Base-by-base conservation (phyloP, 208 protist genomes). In the Naegleria lovaniensis region DNA sequence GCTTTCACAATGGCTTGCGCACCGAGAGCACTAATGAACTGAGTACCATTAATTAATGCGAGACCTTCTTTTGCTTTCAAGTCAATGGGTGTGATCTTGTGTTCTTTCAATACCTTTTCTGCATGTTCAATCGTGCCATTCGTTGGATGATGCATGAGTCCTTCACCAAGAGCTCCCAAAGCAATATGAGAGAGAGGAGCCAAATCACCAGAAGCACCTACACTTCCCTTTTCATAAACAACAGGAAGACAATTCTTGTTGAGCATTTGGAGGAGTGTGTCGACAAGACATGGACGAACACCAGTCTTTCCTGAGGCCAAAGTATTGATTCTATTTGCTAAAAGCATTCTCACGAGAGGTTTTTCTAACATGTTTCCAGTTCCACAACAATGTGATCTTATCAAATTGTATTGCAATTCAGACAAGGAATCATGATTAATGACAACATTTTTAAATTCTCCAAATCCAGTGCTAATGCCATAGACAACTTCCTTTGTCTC, bases 41-140 rank as follows among this genome's bases (percentile, higher is more conserved):
- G 96, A 38, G 96, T 98, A 29, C 96, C 96, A 93, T 98, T 98
- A 48, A 98, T 97, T 15, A 98, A 86, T 38, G 96, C 95, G 29
- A 98, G 92, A 48, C 96, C 96, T 85, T 96, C 96, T 83, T 96
- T 96, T 22, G 95, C 92, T 36, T 55, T 79, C 25, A 97, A 92
- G 29, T 83, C 43, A 39, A 97, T 92, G 16, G 95, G 96, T 43
- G 41, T 58, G 39, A 97, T 83, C 5, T 94, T 94, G 48, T 95
- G n/a, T 90, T 93, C 88, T 1, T 25, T 67, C 15, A 97, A 76
- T 22, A 96, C 92, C n/a, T 85, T 0, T 0, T 83, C 75, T 7
- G 90, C 93, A n/a, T 48, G 36, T 75, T 84, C 91, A 91, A 92
- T 95, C 79, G 41, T 25, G 7, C 52, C 29, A 39, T 91, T 76